Evolutionary conservation across 2,329 filamentous ascomycete species (phyloP), one percentile per base, ranked within the genome.

Genomic region (Calonectria pseudoturangicola): DNA sequence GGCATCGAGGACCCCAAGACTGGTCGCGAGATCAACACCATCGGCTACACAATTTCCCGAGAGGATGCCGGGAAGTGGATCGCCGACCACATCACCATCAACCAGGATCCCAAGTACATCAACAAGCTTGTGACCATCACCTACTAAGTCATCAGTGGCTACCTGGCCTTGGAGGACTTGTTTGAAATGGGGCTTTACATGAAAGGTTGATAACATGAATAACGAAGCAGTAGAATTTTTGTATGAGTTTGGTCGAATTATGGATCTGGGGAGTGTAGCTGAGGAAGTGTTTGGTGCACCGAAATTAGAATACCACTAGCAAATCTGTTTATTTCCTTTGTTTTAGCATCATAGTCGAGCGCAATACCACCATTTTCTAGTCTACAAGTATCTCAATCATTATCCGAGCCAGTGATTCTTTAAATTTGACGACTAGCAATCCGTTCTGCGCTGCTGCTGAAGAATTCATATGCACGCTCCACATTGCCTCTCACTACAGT

Each of bases 31-130:
- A 82, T 79, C 0, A 72, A 78, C 39, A 86, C 81, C 4, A 77
- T 88, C 6, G 88, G 88, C 4, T 89, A 88, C 68, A 83, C 81
- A 0, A 88, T 90, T 54, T 85, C 83, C 12, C 78, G 87, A 39
- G 85, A 86, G 72, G 88, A 89, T 71, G 83, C 86, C 3, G 88
- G 88, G 0, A 80, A 76, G 68, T 90, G 88, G 86, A 81, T 89
- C 10, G 87, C 84, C 4, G 4, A 63, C 25, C 47, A 63, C 41
- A 43, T 63, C 10, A 25, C 27, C 28, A 43, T 63, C 27, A 45
- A 21, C 15, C 39, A 33, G 39, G 58, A 63, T 25, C 41, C 41
- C 9, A 28, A 43, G 18, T 63, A 21, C 28, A 9, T 63, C 25
- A 63, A 63, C 58, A 63, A 63, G 41, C 45, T 47, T 43, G 58